Evolutionary conservation across 2,329 filamentous ascomycete genomes (phyloP), one percentile per base, ranked within the genome.

Genomic region (Calycina herbarum): DNA sequence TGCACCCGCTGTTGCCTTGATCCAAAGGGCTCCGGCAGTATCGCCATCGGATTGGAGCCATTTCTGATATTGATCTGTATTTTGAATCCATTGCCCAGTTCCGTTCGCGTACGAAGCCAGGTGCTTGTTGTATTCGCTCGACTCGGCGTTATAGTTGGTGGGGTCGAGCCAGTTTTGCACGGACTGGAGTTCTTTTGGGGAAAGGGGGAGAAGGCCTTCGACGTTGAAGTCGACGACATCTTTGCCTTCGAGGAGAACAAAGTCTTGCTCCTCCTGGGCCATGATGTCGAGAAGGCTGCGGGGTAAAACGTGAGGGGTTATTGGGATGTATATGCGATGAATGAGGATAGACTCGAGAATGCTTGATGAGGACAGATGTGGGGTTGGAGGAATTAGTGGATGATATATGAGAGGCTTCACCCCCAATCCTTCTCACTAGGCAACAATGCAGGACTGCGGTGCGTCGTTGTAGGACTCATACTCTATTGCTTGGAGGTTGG

Each of bases 1-100:
- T 2, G 76, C 72, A 0, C 79, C 80, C 0, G 79, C 76, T 2
- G 81, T 80, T 0, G 80, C 81, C 42, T 76, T 77, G 35, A 83
- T 79, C 80, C 79, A 83, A 0, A 83, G 66, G 48, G 45, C 48
- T 6, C 79, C 80, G 45, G 45, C 31, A 5, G 79, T 79, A 58
- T 75, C 64, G 29, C 79, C 62, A 11, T 29, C 24, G 4, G 69
- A 69, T 6, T 64, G 48, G 33, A 69, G 61, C 71, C 71, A 73
- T 51, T 64, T n/a, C 1, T 61, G 38, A 31, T 69, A 73, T 17
- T 63, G 31, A 17, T 66, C 59, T 0, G 71, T 71, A 48, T 70
- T 40, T 56, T 64, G 63, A 8, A 73, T 66, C 70, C 70, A 73
- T 42, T 68, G 27, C 8, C 67, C 71, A 8, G 72, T 73, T 7